Evolutionary conservation across 2,329 filamentous ascomycete genomes (phyloP).

Genomic region (Pseudopyricularia javanii): DNA sequence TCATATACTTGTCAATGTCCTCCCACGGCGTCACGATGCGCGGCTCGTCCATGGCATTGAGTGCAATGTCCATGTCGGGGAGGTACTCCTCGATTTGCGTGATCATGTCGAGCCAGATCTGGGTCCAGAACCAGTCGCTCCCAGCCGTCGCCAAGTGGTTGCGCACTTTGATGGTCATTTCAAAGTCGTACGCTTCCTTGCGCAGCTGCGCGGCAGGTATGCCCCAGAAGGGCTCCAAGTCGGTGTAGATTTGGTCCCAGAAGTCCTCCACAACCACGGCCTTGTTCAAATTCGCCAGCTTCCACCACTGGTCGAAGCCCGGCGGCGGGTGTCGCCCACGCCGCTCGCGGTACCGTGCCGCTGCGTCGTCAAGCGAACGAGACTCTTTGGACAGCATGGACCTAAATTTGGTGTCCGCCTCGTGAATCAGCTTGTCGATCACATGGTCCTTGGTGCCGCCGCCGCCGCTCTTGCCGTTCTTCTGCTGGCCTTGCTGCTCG

Average conservation of each 20-base stretch:
- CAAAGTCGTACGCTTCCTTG: constrained; percentile 38
- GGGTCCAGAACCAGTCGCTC: constrained; percentile 46
- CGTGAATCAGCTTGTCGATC: constrained; percentile 35
- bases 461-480: background rate
- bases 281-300: constrained; percentile 35
- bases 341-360: constrained; percentile 39
- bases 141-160: constrained; percentile 35
- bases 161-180: constrained; percentile 50
- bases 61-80: constrained; percentile 55
- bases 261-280: constrained; percentile 50
- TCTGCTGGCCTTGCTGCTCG: background rate
- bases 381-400: constrained; percentile 30
- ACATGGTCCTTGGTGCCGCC: constrained; percentile 25
- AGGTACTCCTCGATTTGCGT: constrained; percentile 39
- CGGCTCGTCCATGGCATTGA: constrained; percentile 58
- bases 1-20: constrained; percentile 41
- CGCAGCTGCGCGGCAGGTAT: constrained; percentile 27
- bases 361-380: constrained; percentile 34
- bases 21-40: constrained; percentile 52
- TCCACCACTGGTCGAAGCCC: constrained; percentile 49
- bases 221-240: constrained; percentile 49
- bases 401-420: constrained; percentile 30
- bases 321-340: constrained; percentile 50
- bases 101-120: constrained; percentile 42
- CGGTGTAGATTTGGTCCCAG: constrained; percentile 52